These are phyloP conservation scores for Boletus insuetus DNA, from an alignment of 768 basidiomycete species.

Conservation along the genomic window DNA sequence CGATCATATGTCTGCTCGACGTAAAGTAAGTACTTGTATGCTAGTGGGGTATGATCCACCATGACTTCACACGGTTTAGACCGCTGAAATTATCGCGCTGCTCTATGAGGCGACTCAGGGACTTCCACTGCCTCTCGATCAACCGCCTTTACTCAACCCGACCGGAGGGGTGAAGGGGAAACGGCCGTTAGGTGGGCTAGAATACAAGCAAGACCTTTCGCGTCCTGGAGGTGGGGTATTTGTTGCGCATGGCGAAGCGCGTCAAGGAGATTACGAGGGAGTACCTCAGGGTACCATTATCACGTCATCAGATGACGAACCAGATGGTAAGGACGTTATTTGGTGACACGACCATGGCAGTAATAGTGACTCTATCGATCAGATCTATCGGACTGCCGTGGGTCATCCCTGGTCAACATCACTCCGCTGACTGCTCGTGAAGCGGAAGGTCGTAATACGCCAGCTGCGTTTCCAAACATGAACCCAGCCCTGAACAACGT, in stretches of 20 bases:
- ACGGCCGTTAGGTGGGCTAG: conserved; percentile 50
- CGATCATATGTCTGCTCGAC: conserved; percentile 92
- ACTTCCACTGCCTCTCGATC: conserved; percentile 49
- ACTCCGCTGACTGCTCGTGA: conserved; percentile 42
- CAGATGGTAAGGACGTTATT: conserved; percentile 46
- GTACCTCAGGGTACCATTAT: conserved; percentile 58
- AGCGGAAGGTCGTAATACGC: conserved; percentile 14
- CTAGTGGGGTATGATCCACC: neutral
- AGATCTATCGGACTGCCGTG: conserved; percentile 11
- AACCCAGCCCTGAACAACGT: conserved; percentile 71
- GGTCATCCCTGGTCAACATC: conserved; percentile 54
- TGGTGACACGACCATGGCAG: conserved; percentile 10
- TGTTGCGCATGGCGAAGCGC: conserved; percentile 54
- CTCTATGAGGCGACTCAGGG: conserved; percentile 93
- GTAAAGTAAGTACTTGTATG: conserved; percentile 57
- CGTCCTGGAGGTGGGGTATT: conserved; percentile 88
- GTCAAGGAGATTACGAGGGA: conserved; percentile 47
- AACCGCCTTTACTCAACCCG: conserved; percentile 70
- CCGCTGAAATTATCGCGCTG: conserved; percentile 87
- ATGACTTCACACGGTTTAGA: conserved; percentile 43
- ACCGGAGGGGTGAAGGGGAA: conserved; percentile 66
- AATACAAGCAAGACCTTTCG: conserved; percentile 76
- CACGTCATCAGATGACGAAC: conserved; percentile 42
- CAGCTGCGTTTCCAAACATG: conserved; percentile 48
- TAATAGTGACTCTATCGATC: conserved; percentile 5